phyloP scores from a whole-genome alignment of 805 yeast species.

The Wickerhamomyces queroliae region DNA sequence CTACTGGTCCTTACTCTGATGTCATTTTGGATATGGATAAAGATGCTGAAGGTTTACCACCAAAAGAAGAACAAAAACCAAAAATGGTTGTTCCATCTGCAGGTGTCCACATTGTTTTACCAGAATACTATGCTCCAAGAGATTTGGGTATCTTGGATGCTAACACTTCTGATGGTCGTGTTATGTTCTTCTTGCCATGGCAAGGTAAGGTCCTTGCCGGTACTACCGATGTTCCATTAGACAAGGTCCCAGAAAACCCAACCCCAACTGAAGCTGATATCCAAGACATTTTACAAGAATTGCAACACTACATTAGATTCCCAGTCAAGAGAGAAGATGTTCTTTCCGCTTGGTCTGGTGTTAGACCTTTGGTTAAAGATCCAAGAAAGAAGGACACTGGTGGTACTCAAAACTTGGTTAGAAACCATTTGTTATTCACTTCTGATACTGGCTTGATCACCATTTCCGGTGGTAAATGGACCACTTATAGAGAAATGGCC shows the following conservation, averaged over 20 bases:
- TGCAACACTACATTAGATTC: constrained; percentile 85
- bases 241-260: constrained; percentile 66
- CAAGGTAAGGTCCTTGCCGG: constrained; percentile 96
- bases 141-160: constrained; percentile 89
- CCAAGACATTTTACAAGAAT: constrained; percentile 77
- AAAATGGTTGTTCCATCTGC: constrained; percentile 90
- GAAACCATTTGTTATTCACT: constrained; percentile 77
- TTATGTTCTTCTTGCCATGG: constrained; percentile 96
- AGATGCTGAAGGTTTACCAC: constrained; percentile 58
- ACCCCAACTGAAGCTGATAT: constrained; percentile 85
- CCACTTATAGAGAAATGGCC: constrained; percentile 97
- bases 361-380: constrained; percentile 89
- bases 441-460: constrained; percentile 77
- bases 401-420: constrained; percentile 80
- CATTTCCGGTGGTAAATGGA: constrained; percentile 97
- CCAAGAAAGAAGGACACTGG: constrained; percentile 49
- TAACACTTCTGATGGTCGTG: constrained; percentile 90
- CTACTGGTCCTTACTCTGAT: constrained; percentile 94
- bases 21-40: constrained; percentile 81
- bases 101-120: constrained; percentile 89
- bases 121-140: constrained; percentile 86
- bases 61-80: constrained; percentile 44
- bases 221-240: constrained; percentile 88
- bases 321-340: constrained; percentile 89
- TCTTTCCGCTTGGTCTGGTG: constrained; percentile 94